phyloP scores from a whole-genome alignment of 257 asterid genomes.

The Mitragyna speciosa region DNA sequence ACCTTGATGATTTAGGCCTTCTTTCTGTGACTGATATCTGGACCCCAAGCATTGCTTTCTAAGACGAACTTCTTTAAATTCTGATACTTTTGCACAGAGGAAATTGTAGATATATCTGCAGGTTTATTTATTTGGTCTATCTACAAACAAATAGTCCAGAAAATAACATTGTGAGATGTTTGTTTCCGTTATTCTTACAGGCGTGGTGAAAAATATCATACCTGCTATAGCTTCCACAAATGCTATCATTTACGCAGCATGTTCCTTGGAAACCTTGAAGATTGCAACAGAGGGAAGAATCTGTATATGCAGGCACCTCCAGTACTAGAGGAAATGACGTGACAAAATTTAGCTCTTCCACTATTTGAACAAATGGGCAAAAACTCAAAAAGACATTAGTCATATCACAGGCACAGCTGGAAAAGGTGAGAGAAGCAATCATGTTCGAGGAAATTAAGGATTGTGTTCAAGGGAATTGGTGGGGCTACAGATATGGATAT shows the following conservation, averaged over 20 bases:
- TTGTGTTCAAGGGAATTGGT: slow-evolving; percentile 66
- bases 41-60: neutral
- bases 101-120: neutral
- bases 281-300: slow-evolving; percentile 76
- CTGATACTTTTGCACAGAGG: neutral
- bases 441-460: slow-evolving; percentile 71
- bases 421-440: slow-evolving; percentile 84
- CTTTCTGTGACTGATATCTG: neutral
- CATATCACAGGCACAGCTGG: slow-evolving; percentile 80
- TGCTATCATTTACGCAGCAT: slow-evolving; percentile 94
- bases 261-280: slow-evolving; percentile 97
- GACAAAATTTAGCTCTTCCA: slow-evolving; percentile 66
- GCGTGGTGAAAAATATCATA: slow-evolving; percentile 96
- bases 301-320: slow-evolving; percentile 98
- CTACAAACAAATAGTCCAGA: neutral
- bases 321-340: slow-evolving; percentile 84
- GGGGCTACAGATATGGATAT: slow-evolving; percentile 67
- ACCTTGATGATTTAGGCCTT: neutral
- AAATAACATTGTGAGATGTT: neutral
- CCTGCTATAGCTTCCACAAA: slow-evolving; percentile 99
- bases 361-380: slow-evolving; percentile 74
- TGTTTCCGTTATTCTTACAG: slow-evolving; percentile 34
- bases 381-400: slow-evolving; percentile 50
- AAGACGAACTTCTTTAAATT: neutral
- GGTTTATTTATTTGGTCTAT: neutral